These are phyloP conservation scores for Claviceps maximensis DNA, from an alignment of 2,329 filamentous ascomycete genomes.

Conservation along the genomic window DNA sequence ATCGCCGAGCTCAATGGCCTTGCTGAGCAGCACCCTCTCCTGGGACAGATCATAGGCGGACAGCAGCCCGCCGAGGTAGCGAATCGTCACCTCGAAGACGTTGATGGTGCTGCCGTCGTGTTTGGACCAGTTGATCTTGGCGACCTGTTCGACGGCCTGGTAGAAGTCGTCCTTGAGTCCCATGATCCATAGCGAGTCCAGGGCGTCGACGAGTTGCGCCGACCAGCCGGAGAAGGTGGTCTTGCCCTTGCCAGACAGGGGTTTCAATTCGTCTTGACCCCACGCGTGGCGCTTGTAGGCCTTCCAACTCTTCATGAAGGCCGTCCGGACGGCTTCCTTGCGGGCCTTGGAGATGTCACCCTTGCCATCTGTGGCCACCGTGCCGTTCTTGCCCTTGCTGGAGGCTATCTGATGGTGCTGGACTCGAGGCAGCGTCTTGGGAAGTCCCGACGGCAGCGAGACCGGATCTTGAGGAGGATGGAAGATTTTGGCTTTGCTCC, in stretches of 20 bases:
- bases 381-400: slow-evolving; percentile 22
- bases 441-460: slow-evolving; percentile 21
- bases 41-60: slow-evolving; percentile 38
- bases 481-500: slow-evolving; percentile 20
- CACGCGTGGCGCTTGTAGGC: slow-evolving; percentile 42
- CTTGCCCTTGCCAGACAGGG: slow-evolving; percentile 31
- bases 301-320: slow-evolving; percentile 34
- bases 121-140: slow-evolving; percentile 41
- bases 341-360: slow-evolving; percentile 20
- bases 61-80: slow-evolving; percentile 38
- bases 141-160: slow-evolving; percentile 33
- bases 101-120: slow-evolving; percentile 33
- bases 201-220: slow-evolving; percentile 44
- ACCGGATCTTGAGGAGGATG: slow-evolving; percentile 19
- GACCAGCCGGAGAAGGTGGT: slow-evolving; percentile 41
- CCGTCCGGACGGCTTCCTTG: slow-evolving; percentile 24
- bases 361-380: slow-evolving; percentile 2
- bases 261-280: slow-evolving; percentile 42
- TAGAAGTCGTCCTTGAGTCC: slow-evolving; percentile 42
- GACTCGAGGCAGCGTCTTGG: slow-evolving; percentile 28
- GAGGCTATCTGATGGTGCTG: slow-evolving; percentile 20
- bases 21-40: slow-evolving; percentile 32
- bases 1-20: slow-evolving; percentile 39
- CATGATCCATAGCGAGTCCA: slow-evolving; percentile 49
- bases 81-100: slow-evolving; percentile 50